Conservation (phyloP, 2,329 filamentous ascomycete genomes). For the Chaetomium olivaceum region DNA sequence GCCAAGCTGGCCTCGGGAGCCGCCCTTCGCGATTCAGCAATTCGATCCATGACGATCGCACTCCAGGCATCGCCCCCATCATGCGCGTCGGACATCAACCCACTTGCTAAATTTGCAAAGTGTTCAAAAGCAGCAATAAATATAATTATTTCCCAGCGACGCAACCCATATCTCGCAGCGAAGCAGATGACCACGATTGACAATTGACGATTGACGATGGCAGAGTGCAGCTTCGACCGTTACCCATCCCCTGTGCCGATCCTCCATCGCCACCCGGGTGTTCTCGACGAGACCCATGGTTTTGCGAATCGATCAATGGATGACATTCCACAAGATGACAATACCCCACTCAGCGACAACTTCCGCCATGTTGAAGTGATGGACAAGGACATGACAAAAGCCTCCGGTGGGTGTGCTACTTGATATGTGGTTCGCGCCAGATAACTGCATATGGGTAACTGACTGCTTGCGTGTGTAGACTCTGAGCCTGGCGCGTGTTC, state of each 20-base stretch:
- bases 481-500: constrained; percentile 22
- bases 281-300: neutral
- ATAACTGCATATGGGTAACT: neutral
- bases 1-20: neutral
- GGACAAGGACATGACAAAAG: neutral
- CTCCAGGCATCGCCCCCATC: neutral
- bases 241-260: neutral
- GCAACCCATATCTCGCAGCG: neutral
- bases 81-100: neutral
- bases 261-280: neutral
- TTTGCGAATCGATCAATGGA: neutral
- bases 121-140: neutral
- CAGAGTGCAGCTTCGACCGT: neutral
- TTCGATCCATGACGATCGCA: neutral
- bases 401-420: neutral
- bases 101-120: neutral
- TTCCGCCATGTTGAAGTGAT: neutral
- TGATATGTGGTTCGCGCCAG: too few species aligned
- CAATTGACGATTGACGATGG: neutral
- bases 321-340: neutral
- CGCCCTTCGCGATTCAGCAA: neutral
- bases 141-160: neutral
- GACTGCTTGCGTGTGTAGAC: neutral
- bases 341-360: neutral
- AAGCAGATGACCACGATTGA: neutral